A percentile compares a stretch with the other conserved stretches of the same genome.
Conservation (phyloP, 163 green algal genomes). For the Volvox carteri region DNA sequence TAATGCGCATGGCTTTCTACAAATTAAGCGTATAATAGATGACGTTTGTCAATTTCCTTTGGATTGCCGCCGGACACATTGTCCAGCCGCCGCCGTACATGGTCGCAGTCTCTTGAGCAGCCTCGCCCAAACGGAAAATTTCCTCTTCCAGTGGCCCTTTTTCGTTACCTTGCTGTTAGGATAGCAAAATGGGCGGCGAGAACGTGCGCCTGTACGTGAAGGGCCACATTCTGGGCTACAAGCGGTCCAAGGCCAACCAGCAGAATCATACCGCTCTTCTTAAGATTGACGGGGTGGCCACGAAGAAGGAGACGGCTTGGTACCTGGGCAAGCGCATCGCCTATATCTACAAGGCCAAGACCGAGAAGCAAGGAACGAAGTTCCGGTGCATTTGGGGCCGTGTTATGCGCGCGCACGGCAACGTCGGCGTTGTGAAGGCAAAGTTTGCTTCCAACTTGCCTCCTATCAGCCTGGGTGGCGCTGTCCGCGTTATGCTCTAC, state of each 20-base stretch:
- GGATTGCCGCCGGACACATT: too few species aligned
- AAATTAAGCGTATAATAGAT: too few species aligned
- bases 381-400: conserved; percentile 98
- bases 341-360: conserved; percentile 99
- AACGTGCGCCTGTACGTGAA: conserved; percentile 71
- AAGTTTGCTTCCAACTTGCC: conserved; percentile 99
- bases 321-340: conserved; percentile 97
- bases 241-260: conserved; percentile 88
- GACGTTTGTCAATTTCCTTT: too few species aligned
- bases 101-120: neutral
- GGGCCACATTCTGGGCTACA: conserved; percentile 73
- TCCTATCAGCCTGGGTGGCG: conserved; percentile 83
- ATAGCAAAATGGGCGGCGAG: conserved; percentile 68
- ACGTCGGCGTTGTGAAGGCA: conserved; percentile 88
- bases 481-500: conserved; percentile 94
- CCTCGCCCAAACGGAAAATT: neutral
- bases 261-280: conserved; percentile 94
- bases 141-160: conserved; percentile 24
- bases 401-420: conserved; percentile 92
- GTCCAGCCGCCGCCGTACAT: neutral
- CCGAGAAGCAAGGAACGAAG: conserved; percentile 92
- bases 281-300: conserved; percentile 94
- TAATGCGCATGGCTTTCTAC: neutral
- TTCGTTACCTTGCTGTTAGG: conserved; percentile 2
- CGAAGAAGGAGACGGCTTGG: conserved; percentile 94